Base-by-base conservation (phyloP, 495 filamentous ascomycete species). In the Cercophora samala region DNA sequence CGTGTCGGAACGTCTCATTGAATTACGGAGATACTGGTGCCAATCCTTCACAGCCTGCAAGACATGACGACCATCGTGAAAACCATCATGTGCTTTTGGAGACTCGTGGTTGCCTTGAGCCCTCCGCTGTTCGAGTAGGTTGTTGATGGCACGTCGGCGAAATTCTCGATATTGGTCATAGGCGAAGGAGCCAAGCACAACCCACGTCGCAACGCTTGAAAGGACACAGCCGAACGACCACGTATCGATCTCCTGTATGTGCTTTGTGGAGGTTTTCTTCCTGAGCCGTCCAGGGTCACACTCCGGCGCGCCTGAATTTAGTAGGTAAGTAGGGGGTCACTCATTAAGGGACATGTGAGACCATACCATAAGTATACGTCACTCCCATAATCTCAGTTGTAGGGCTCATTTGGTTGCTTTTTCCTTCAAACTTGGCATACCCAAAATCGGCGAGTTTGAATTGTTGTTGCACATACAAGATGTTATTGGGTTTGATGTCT, bases 161-260 rank as follows among this genome's bases (percentile, higher is more conserved):
- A 63, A 32, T 18, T 72, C 74, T 25, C 63, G 66, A 59, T 70
- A 72, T 9, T 68, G 26, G 9, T 59, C 51, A 60, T 68, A 68
- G 11, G 60, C 66, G 22, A 25, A 9, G 15, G 66, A 64, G 4
- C 78, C 78, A 19, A 81, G 63, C 15, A 77, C 66, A 6, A 80
- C 71, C 79, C 79, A 82, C 1, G 79, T 81, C 4, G 77, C 79
- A 13, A 76, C 75, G 11, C 77, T 65, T 2, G 79, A 82, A 19
- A 82, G 67, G 11, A 82, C 77, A 71, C 79, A 82, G 1, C 77
- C 79, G 60, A 81, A 69, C 11, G 79, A 80, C 79, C 79, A 81
- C 3, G 70, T 79, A 63, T 81, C 79, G 55, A 80, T 75, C 32
- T 70, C 70, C 64, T 79, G 79, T 5, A 66, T 64, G 21, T 77